Evolutionary conservation across 148 eudicot genomes (phyloP), one percentile per base, ranked within the genome.

Genomic region (Cornus controversa): DNA sequence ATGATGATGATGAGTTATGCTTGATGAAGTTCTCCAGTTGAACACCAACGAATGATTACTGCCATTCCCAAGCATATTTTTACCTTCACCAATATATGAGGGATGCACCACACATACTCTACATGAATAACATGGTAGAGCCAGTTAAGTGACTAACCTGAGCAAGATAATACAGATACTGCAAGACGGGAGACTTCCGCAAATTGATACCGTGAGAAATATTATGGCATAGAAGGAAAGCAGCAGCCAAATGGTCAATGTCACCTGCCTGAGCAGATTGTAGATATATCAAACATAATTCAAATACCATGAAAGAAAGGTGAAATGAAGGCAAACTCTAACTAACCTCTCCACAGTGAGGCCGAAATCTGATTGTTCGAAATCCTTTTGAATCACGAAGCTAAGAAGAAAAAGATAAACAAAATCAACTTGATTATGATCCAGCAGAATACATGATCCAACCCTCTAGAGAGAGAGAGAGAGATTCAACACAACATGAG

Each of bases 361-460:
- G 97, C 72, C 97, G 88, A 63, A 92, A 85, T 81, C 87, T 90
- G 79, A 92, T 92, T 50, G 92, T 83, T 22, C 85, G 86, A 77
- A 90, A 71, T 77, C 97, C 97, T 86, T 92, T 92, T 7, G 88
- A 86, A 80, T 92, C 97, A 67, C 97, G 96, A 79, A 92, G 93
- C 96, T 92, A 90, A 16, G 47, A 22, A 42, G 26, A 57, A 57
- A 71, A 27, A 64, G 16, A 40, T 65, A 63, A 34, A 23, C 24
- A 16, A 65, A 82, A 72, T 27, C 70, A 65, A 66, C 47, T 31
- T 34, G 27, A 74, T 47, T 50, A 2, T 14, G 37, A 18, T 54
- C 64, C 64, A 60, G 64, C 25, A 60, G 25, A 60, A 60, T n/a
- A 10, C 6, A 50, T 50, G 18, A 50, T 50, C 20, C 20, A 16